phyloP scores from a whole-genome alignment of 305 asterid species.

The Fraxinus ornus region DNA sequence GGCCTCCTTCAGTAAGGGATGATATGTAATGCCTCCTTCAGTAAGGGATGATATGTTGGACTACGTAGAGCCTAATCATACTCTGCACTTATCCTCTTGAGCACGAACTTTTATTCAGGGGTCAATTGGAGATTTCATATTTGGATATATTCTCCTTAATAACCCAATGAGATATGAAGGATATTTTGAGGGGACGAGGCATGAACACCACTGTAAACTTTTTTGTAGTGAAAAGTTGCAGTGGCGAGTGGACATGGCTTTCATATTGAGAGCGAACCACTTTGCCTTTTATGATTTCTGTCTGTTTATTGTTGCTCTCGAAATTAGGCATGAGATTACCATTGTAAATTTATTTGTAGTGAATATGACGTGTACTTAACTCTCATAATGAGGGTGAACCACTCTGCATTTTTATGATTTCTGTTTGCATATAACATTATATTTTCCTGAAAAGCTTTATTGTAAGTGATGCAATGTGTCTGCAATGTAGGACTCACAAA shows the following conservation, averaged over 20 bases:
- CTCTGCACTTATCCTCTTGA: neutral
- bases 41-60: neutral
- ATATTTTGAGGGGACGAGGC: neutral
- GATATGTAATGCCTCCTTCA: too few species aligned
- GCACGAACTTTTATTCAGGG: neutral
- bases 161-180: neutral
- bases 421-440: neutral
- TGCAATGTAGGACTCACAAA: conserved; percentile 49
- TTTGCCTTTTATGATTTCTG: neutral
- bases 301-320: too few species aligned
- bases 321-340: too few species aligned
- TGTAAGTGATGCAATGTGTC: neutral
- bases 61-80: neutral
- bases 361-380: too few species aligned
- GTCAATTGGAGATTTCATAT: too few species aligned
- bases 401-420: neutral
- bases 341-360: too few species aligned
- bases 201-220: neutral
- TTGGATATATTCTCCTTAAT: neutral
- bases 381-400: neutral
- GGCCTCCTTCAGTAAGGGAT: too few species aligned
- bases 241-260: neutral
- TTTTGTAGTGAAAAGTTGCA: neutral
- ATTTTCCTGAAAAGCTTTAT: neutral
- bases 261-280: neutral